These are phyloP conservation scores for Blumeriella jaapii DNA, from an alignment of 2,329 filamentous ascomycete species.

Conservation along the genomic window DNA sequence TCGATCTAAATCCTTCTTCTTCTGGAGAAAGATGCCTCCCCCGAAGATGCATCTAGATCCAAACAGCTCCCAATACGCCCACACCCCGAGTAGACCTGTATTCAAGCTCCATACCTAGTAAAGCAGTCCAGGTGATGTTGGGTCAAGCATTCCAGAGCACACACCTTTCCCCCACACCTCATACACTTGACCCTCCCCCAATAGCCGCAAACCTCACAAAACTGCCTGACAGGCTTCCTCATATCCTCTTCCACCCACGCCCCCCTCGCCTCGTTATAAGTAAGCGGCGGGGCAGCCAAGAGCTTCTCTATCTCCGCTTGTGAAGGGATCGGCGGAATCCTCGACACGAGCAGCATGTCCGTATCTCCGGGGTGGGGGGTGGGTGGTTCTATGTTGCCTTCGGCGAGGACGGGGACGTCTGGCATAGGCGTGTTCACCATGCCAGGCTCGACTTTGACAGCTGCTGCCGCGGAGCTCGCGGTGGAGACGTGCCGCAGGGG, in stretches of 20 bases:
- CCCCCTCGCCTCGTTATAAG: conserved; percentile 52
- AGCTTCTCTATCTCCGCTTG: conserved; percentile 53
- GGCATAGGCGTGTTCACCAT: conserved; percentile 26
- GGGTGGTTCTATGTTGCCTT: conserved; percentile 8
- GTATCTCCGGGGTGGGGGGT: conserved; percentile 36
- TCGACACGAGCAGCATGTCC: conserved; percentile 46
- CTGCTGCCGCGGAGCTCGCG: conserved; percentile 4
- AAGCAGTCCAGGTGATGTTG: conserved; percentile 63
- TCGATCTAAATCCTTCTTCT: no score
- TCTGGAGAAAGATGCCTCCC: no score
- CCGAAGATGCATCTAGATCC: no score
- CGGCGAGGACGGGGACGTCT: conserved; percentile 27
- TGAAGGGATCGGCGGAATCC: conserved; percentile 45
- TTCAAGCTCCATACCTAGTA: conserved; percentile 44
- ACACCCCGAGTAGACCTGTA: neutral
- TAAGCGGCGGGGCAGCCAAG: conserved; percentile 51
- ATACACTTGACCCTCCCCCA: conserved; percentile 68
- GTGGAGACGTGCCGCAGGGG: conserved; percentile 16
- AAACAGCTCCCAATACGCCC: neutral
- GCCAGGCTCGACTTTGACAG: conserved; percentile 25
- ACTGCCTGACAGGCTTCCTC: conserved; percentile 47
- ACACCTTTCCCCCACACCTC: conserved; percentile 70
- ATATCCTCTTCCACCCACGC: conserved; percentile 31
- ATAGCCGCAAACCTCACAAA: conserved; percentile 74
- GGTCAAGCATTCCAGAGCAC: conserved; percentile 63